Evolutionary conservation across 805 yeast species (phyloP).

Genomic region (Wickerhamomyces tratensis): DNA sequence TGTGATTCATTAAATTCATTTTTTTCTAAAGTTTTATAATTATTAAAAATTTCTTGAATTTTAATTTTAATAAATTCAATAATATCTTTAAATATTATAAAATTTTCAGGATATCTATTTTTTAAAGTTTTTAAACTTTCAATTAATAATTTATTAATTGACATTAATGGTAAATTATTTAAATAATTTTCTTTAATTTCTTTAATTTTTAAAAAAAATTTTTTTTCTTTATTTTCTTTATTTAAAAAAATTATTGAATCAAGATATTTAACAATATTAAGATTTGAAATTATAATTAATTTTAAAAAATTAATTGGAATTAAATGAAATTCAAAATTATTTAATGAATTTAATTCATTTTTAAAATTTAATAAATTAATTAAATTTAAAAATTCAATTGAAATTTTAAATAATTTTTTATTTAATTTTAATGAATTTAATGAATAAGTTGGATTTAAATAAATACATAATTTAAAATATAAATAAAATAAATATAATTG

Average conservation of each 20-base stretch:
- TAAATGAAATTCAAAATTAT: conserved; percentile 19
- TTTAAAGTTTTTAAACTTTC: conserved; percentile 10
- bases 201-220: not conserved
- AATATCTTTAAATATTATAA: conserved; percentile 11
- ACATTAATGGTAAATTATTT: not conserved
- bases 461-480: conserved; percentile 31
- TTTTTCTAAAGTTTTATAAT: too few species aligned
- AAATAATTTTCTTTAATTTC: too few species aligned
- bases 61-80: not conserved
- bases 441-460: conserved; percentile 20
- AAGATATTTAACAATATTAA: conserved; percentile 7
- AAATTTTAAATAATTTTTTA: not conserved
- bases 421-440: not conserved
- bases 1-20: too few species aligned
- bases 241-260: too few species aligned
- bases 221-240: conserved; percentile 3
- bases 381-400: conserved; percentile 4
- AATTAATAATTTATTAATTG: conserved; percentile 4
- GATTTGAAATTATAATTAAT: conserved; percentile 11
- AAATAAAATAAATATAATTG: conserved; percentile 35
- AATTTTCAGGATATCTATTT: conserved; percentile 19
- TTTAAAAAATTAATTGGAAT: conserved; percentile 18
- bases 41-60: not conserved
- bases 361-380: conserved; percentile 2
- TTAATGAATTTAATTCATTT: conserved; percentile 4